Conservation (phyloP, 148 eudicot species). For the Camellia sinensis region DNA sequence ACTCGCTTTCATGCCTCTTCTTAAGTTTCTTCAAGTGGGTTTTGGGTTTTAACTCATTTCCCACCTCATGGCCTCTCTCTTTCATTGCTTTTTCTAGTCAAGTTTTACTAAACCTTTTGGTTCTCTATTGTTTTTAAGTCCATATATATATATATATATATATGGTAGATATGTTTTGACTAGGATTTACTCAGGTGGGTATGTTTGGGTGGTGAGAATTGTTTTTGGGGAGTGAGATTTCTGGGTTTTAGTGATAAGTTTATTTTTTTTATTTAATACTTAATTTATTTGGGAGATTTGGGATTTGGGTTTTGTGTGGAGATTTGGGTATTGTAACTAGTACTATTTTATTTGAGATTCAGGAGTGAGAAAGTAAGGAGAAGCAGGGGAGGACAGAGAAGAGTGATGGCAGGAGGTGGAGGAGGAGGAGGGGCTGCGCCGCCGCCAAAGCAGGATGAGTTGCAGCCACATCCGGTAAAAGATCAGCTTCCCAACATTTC, state of each 20-base stretch:
- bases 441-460: constrained; percentile 73
- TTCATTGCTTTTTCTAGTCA: background rate
- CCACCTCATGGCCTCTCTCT: background rate
- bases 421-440: constrained; percentile 50
- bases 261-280: background rate
- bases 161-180: background rate
- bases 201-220: constrained; percentile 1
- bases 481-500: constrained; percentile 76
- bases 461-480: constrained; percentile 68
- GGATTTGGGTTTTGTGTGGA: constrained; percentile 11
- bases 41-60: constrained; percentile 20
- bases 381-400: constrained; percentile 10
- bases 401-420: constrained; percentile 40
- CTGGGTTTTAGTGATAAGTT: constrained; percentile 8
- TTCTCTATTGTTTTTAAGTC: background rate
- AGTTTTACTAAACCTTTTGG: background rate
- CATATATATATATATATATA: too few species aligned
- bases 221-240: constrained; percentile 11
- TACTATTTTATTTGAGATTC: constrained; percentile 7
- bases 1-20: background rate
- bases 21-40: constrained; percentile 15
- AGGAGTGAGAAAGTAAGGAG: constrained; percentile 6
- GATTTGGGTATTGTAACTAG: constrained; percentile 15
- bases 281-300: background rate
- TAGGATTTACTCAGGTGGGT: background rate